phyloP scores from a whole-genome alignment of 2,329 filamentous ascomycete genomes.

The Penicillium verrucosum region DNA sequence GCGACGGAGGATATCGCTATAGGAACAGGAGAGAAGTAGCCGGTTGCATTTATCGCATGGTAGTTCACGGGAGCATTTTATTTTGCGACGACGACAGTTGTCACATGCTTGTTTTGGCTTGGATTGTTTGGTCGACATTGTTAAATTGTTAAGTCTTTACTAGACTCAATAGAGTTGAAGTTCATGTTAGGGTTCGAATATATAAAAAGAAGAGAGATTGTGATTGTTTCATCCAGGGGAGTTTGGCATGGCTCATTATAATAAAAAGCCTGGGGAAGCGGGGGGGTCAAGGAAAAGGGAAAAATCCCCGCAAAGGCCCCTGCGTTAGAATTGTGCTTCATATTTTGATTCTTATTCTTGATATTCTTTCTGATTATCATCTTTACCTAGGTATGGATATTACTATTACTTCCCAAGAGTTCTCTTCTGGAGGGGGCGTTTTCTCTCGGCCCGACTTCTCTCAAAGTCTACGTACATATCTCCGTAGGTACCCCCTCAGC shows the following conservation, averaged over 20 bases:
- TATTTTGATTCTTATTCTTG: not conserved
- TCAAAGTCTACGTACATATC: not conserved
- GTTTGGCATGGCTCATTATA: not conserved
- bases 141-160: constrained; percentile 15
- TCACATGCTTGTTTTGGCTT: constrained; percentile 39
- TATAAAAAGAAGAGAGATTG: not conserved
- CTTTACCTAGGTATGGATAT: not conserved
- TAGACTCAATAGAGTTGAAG: not conserved
- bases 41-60: constrained; percentile 43
- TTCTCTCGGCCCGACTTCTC: constrained; percentile 1
- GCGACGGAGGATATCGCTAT: constrained; percentile 38
- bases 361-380: not conserved
- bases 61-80: constrained; percentile 41
- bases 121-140: constrained; percentile 21
- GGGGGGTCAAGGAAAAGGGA: constrained; percentile 1
- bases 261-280: constrained; percentile 19
- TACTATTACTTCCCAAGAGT: too few relatives aligned
- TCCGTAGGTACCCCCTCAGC: not conserved
- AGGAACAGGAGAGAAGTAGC: constrained; percentile 39
- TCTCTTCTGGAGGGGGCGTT: not conserved
- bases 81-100: constrained; percentile 43
- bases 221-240: constrained; percentile 1
- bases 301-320: constrained; percentile 17
- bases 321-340: not conserved
- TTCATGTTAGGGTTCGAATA: not conserved